Evolutionary conservation across 2,329 filamentous ascomycete genomes (phyloP), one percentile per base, ranked within the genome.

Genomic region (Aspergillus sp.): DNA sequence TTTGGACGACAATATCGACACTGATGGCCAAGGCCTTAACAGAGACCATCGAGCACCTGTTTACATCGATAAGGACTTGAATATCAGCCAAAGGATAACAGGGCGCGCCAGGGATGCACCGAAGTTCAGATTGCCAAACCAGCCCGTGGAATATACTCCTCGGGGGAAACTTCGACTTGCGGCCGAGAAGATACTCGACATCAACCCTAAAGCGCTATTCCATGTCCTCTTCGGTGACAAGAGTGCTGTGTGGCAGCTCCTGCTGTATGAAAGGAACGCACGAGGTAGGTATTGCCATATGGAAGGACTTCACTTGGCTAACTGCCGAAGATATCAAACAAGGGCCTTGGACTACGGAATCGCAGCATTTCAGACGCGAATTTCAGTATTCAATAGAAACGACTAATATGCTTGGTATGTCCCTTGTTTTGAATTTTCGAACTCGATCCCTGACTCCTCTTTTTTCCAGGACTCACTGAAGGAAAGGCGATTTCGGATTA

Each of bases 191-290:
- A 74, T 86, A 43, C 94, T 93, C 55, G 82, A 93, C 44, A 80
- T 96, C 39, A 93, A 85, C 41, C 82, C 91, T 29, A 96, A 98
- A 58, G 86, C 85, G 0, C 78, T 94, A 36, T 98, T 96, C 58
- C 89, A 96, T 52, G 84, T 96, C 11, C 72, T 98, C 32, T 98
- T 96, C 58, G 91, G 91, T 24, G 91, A 98, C 59, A 93, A 89
- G 63, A 93, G 85, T 55, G 85, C 88, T 20, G 80, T 96, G 24
- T 98, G 95, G 62, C 86, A 91, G 48, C 78, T 89, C 50, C 69
- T 96, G 17, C 89, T 95, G 55, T 81, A 85, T 53, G 86, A 93
- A 55, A 74, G 83, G 32, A 74, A 79, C 48, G 85, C 83, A 10
- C 75, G 80, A 55, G 62, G 66, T 69, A 54, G 42, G 58, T 7